Percentiles rank a stretch among this genome's conserved stretches.
phyloP scores from a whole-genome alignment of 257 asterid genomes.

The Verbena officinalis region DNA sequence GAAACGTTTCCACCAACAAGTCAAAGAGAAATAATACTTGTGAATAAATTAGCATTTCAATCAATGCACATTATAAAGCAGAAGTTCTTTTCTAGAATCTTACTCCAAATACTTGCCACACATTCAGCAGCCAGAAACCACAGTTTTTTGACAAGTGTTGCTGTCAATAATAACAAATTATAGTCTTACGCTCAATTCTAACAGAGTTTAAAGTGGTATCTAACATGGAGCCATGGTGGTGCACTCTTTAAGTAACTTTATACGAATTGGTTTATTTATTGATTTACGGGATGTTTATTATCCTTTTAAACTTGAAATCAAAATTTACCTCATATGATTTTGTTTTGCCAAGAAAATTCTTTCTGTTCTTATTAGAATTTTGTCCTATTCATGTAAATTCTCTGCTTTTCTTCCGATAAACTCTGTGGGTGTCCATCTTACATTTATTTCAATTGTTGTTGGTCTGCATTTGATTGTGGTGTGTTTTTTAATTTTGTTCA shows the following conservation, averaged over 20 bases:
- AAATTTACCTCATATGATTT: not conserved
- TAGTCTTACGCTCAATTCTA: not conserved
- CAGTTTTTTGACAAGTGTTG: not conserved
- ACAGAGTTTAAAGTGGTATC: conserved; percentile 14
- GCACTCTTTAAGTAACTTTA: too few relatives aligned
- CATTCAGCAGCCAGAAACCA: not conserved
- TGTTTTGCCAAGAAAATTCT: too few relatives aligned
- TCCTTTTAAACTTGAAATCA: not conserved
- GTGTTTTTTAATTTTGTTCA: conserved; percentile 33
- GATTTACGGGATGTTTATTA: not conserved
- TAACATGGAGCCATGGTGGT: not conserved
- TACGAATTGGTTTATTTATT: not conserved
- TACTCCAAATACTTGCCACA: not conserved
- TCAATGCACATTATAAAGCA: not conserved
- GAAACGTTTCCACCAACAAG: too few relatives aligned
- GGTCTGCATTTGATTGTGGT: not conserved
- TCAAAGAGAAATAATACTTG: not conserved
- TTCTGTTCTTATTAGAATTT: conserved; percentile 9
- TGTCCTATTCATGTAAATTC: not conserved
- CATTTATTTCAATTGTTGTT: not conserved
- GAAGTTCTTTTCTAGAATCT: not conserved
- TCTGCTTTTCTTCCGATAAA: conserved; percentile 5
- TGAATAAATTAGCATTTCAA: not conserved
- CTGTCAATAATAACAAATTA: not conserved
- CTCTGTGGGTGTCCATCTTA: not conserved